These are phyloP conservation scores for Polygonum maritimum DNA, from an alignment of 148 eudicot species.

Conservation along the genomic window DNA sequence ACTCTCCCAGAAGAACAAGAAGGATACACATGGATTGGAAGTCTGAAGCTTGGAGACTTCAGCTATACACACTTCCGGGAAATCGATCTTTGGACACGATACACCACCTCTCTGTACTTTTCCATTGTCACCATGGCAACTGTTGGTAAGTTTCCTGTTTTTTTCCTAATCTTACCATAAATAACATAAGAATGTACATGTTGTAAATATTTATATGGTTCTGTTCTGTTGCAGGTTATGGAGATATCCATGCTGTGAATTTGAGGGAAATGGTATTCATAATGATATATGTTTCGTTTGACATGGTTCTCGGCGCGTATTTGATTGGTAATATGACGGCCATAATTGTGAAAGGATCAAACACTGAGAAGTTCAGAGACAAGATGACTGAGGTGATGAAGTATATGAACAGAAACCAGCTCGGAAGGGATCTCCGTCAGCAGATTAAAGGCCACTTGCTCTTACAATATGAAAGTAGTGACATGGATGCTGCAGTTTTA, in stretches of 20 bases:
- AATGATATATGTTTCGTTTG: conserved; percentile 68
- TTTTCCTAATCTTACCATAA: not conserved
- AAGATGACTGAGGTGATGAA: conserved; percentile 60
- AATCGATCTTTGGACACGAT: conserved; percentile 70
- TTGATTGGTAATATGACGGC: conserved; percentile 74
- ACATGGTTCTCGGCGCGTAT: conserved; percentile 70
- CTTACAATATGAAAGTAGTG: conserved; percentile 61
- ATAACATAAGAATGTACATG: too few relatives aligned
- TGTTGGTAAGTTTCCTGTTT: conserved; percentile 51
- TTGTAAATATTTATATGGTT: not conserved
- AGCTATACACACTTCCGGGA: conserved; percentile 73
- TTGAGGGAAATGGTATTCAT: conserved; percentile 66
- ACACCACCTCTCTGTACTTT: conserved; percentile 72
- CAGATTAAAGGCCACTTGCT: conserved; percentile 69
- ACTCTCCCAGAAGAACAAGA: conserved; percentile 64
- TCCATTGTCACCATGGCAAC: conserved; percentile 95
- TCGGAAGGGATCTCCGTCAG: conserved; percentile 43
- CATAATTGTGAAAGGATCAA: conserved; percentile 61
- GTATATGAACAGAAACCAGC: conserved; percentile 56
- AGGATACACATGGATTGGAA: conserved; percentile 96
- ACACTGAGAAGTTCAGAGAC: conserved; percentile 61
- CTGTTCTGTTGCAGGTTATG: conserved; percentile 40
- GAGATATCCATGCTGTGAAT: conserved; percentile 75
- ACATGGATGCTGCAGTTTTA: conserved; percentile 50
- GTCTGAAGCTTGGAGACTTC: conserved; percentile 70